Base-by-base conservation (phyloP, 1,284 basidiomycete genomes). In the Coniferiporia sulphurascens region DNA sequence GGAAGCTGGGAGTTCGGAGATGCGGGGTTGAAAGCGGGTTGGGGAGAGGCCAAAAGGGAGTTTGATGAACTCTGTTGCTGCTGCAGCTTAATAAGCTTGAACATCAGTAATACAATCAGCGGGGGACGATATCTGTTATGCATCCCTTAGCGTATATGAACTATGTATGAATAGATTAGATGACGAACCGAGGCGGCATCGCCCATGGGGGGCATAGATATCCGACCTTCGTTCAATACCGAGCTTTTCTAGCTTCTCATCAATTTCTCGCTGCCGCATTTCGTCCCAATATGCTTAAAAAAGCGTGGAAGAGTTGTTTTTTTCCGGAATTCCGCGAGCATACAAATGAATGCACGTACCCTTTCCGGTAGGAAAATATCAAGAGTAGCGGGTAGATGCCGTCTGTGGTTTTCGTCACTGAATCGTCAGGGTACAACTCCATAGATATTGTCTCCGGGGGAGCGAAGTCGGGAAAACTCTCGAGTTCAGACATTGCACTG, bases 351-450 rank as follows among this genome's bases (percentile, higher is more conserved):
- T 61, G 15, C 27, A 69, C 76, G 52, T 58, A 90, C 89, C 82
- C 86, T 88, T 61, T 86, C 86, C n/a, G 89, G 89, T 38, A 92
- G 74, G 69, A 89, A 91, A 27, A 92, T 89, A 65, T 90, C 89
- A 48, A 92, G 76, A 1, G 82, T 82, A 61, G 77, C 70, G 1
- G 89, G 89, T 41, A 89, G 72, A 55, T 75, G 69, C 45, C 68
- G 66, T 62, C 83, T 76, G 78, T 77, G 83, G 27, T 68, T 71
- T 66, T 90, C 87, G 17, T n/a, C n/a, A n/a, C n/a, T n/a, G n/a
- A n/a, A n/a, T n/a, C n/a, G n/a, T 83, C 77, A 51, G 89, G 88
- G 72, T 80, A 87, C 17, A 73, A 65, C 55, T 85, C 83, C 45
- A 74, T 76, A 1, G 85, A 81, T 22, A 70, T 69, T 4, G 78